Conservation (phyloP, 352 stramenopile species). For the Elongisporangium anandrum region DNA sequence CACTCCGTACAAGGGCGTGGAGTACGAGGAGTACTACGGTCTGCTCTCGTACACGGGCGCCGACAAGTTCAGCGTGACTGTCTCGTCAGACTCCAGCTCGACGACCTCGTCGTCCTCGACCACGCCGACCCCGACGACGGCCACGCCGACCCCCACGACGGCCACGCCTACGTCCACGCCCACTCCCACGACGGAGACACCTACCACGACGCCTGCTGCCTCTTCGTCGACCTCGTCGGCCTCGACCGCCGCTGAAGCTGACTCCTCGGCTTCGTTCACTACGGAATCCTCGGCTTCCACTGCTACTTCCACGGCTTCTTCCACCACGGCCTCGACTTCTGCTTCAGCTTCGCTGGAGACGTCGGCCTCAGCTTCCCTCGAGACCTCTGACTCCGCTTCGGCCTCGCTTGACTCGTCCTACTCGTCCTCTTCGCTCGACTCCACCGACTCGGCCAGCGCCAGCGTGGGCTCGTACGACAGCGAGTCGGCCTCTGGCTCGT, state of each 20-base stretch:
- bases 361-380: conserved; percentile 12
- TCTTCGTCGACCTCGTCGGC: conserved; percentile 4
- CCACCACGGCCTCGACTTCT: conserved; percentile 5
- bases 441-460: conserved; percentile 1
- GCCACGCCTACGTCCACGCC: conserved; percentile 2
- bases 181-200: conserved; percentile 5
- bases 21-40: conserved; percentile 51
- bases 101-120: conserved; percentile 3
- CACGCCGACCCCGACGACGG: conserved; percentile 7
- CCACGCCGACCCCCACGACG: conserved; percentile 8
- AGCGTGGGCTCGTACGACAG: conserved; percentile 1
- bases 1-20: conserved; percentile 30
- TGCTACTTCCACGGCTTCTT: conserved; percentile 5
- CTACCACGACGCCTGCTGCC: conserved; percentile 4
- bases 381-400: conserved; percentile 8
- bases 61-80: conserved; percentile 50
- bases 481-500: conserved; percentile 7
- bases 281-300: conserved; percentile 6
- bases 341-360: conserved; percentile 9
- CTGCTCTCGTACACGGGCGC: conserved; percentile 34
- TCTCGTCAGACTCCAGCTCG: conserved; percentile 10
- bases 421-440: conserved; percentile 2
- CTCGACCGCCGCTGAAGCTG: conserved; percentile 4
- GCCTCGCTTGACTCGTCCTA: conserved; percentile 13
- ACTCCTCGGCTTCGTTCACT: conserved; percentile 1